Evolutionary conservation across 202 grass and related monocot species (phyloP).

Genomic region (Digitaria exilis): DNA sequence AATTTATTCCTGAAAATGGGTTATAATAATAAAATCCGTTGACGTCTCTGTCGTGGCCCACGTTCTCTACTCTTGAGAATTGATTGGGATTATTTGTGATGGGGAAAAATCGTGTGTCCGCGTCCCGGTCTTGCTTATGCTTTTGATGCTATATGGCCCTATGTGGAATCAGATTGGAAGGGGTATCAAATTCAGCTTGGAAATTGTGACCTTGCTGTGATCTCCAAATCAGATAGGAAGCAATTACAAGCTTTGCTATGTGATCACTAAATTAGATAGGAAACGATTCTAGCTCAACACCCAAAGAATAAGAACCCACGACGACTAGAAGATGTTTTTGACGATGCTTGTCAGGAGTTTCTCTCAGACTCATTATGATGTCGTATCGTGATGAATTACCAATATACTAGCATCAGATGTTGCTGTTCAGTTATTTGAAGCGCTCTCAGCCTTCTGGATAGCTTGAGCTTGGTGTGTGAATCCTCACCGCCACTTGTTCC

Average conservation of each 20-base stretch:
- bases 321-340: not conserved
- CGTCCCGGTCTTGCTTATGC: not conserved
- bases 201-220: not conserved
- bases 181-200: not conserved
- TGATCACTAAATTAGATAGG: not conserved
- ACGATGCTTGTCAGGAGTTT: not conserved
- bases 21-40: not conserved
- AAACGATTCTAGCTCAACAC: not conserved
- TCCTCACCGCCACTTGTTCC: not conserved
- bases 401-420: not conserved
- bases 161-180: not conserved
- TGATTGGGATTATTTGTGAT: not conserved
- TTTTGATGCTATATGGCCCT: not conserved
- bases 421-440: not conserved
- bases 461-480: not conserved
- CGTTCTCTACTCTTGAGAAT: not conserved
- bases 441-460: not conserved
- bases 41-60: slow-evolving; percentile 19
- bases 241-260: not conserved
- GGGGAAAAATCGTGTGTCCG: not conserved
- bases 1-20: not conserved
- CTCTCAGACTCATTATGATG: not conserved
- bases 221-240: not conserved
- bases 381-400: not conserved
- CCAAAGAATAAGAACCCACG: not conserved